These are phyloP conservation scores for Phytophthora hybrid DNA, from an alignment of 352 stramenopile genomes.

Conservation along the genomic window DNA sequence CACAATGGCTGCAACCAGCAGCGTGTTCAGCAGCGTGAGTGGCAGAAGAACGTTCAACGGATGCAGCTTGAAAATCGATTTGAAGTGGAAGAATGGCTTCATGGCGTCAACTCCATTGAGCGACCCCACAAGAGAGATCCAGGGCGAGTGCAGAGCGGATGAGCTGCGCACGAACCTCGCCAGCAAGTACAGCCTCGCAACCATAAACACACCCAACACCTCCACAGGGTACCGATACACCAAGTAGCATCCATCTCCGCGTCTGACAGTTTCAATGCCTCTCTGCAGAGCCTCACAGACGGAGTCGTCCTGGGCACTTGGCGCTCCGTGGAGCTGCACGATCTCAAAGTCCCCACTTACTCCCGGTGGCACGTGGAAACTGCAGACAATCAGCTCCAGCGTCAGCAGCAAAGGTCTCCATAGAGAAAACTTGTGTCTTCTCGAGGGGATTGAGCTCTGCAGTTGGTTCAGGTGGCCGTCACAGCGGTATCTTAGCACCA, in stretches of 20 bases:
- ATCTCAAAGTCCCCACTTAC: conserved; percentile 52
- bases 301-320: conserved; percentile 19
- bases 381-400: conserved; percentile 67
- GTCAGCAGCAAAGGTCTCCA: conserved; percentile 43
- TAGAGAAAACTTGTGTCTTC: conserved; percentile 32
- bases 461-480: conserved; percentile 60
- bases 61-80: conserved; percentile 77
- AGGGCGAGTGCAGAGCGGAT: conserved; percentile 78
- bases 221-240: conserved; percentile 73
- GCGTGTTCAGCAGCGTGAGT: conserved; percentile 60
- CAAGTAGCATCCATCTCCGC: conserved; percentile 59
- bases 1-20: conserved; percentile 74
- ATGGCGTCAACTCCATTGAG: conserved; percentile 83
- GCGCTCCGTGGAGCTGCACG: conserved; percentile 52
- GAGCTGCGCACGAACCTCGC: conserved; percentile 74
- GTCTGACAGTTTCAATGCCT: conserved; percentile 41
- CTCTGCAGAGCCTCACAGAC: conserved; percentile 30
- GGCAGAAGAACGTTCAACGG: conserved; percentile 70
- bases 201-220: conserved; percentile 75
- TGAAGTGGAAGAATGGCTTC: conserved; percentile 85
- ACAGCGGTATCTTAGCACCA: conserved; percentile 61
- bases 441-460: conserved; percentile 53
- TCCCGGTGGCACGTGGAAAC: conserved; percentile 71
- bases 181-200: conserved; percentile 68
- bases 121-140: conserved; percentile 75